phyloP scores from a whole-genome alignment of 2,329 filamentous ascomycete species.

The Mycosphaerella sp. region DNA sequence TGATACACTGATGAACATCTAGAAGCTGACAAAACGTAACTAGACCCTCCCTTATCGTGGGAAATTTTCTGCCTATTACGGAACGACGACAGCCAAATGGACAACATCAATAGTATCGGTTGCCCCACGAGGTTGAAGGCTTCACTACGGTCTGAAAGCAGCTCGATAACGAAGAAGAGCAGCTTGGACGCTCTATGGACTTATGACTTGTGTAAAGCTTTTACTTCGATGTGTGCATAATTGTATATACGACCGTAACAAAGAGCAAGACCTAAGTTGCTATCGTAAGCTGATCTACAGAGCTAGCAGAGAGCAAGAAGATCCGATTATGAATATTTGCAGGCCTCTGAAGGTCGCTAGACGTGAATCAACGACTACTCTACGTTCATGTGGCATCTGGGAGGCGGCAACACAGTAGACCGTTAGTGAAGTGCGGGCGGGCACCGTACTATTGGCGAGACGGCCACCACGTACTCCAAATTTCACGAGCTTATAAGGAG shows the following conservation, averaged over 20 bases:
- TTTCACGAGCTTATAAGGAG: too few species aligned
- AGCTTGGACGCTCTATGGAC: neutral
- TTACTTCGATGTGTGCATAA: neutral
- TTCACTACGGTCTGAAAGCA: neutral
- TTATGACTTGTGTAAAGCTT: neutral
- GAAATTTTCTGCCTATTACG: conserved; percentile 86
- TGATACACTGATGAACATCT: conserved; percentile 1
- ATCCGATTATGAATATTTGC: too few species aligned
- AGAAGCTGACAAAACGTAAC: conserved; percentile 31
- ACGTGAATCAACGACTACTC: too few species aligned
- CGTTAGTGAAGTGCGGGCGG: too few species aligned
- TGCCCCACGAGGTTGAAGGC: neutral
- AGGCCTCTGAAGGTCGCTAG: too few species aligned
- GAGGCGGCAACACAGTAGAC: too few species aligned
- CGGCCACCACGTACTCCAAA: too few species aligned
- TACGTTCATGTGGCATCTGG: too few species aligned
- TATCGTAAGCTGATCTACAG: too few species aligned
- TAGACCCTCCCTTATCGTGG: conserved; percentile 89
- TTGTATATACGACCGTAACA: neutral
- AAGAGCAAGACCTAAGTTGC: too few species aligned
- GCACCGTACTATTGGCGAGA: too few species aligned
- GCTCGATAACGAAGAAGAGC: neutral
- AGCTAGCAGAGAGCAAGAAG: too few species aligned
- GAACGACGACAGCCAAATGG: conserved; percentile 15
- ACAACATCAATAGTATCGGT: conserved; percentile 14